Base-by-base conservation (phyloP, 2,329 filamentous ascomycete genomes). In the Calonectria honghensis region DNA sequence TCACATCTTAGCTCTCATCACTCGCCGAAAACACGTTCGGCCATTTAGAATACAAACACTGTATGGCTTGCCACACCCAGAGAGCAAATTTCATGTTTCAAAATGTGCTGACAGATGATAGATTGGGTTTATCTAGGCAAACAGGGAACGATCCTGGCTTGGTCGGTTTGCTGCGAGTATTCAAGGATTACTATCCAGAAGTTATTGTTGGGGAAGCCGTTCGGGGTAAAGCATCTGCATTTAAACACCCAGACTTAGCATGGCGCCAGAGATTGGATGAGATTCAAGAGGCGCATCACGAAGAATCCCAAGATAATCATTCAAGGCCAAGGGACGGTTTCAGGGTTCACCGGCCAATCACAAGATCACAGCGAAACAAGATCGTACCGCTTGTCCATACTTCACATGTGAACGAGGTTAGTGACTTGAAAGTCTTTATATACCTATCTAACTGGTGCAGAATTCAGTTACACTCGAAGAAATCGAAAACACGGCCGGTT, bases 121-220 rank as follows among this genome's bases (percentile, higher is more conserved):
- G 91, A 65, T 86, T 93, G 76, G 87, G 87, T 48, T 83, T 93
- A 41, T 90, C 90, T 3, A 85, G 91, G 54, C 90, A 92, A 80
- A 90, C 88, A 6, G 93, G 93, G 24, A 94, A 94, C 80, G 95
- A 98, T 71, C 93, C 93, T 64, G 90, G 92, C 67, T 86, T 98
- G 45, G 89, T 94, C 48, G 94, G 94, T 4, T 87, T 98, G 24
- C 87, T 97, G 65, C 91, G 94, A 70, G 92, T 96, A n/a, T 97
- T 93, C 86, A 97, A 97, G 82, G 95, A 96, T 82, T 97, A 96
- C 84, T 97, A 96, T 80, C 95, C 95, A 0, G 95, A 98, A 82
- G 95, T 97, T 70, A 95, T 97, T 73, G 90, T 96, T 18, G 94
- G 93, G 29, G 93, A 94, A 76, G 88, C 91, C 5, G 90, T 91